phyloP scores from a whole-genome alignment of 2,329 filamentous ascomycete species.

The Sclerotinia subarctica region DNA sequence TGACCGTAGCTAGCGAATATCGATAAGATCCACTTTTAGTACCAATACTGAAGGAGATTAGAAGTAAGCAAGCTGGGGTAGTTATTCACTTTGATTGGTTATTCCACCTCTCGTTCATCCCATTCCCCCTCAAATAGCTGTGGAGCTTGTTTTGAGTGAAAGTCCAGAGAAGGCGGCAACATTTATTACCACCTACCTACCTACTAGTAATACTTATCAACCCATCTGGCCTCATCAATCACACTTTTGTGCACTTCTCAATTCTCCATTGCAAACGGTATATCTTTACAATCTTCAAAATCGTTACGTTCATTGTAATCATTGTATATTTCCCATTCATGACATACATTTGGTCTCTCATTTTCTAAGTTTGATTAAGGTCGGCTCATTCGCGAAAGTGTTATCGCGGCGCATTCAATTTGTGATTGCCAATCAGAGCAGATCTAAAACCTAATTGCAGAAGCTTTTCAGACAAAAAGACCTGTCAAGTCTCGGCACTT shows the following conservation, averaged over 20 bases:
- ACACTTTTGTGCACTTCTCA: neutral
- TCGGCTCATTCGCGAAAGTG: neutral
- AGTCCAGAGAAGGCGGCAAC: neutral
- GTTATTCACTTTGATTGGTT: neutral
- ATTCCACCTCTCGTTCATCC: neutral
- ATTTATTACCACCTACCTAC: neutral
- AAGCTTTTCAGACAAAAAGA: neutral
- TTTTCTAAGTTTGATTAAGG: neutral
- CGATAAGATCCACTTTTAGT: neutral
- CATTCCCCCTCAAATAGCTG: neutral
- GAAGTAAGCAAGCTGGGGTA: neutral
- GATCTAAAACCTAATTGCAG: constrained; percentile 10
- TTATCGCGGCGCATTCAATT: constrained; percentile 18
- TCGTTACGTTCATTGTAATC: neutral
- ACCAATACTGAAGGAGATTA: neutral
- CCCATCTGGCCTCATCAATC: constrained; percentile 14
- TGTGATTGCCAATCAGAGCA: neutral
- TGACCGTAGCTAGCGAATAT: constrained; percentile 21
- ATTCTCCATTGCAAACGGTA: neutral
- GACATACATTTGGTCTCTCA: neutral
- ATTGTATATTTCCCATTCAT: neutral
- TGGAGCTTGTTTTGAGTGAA: neutral
- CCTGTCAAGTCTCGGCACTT: neutral
- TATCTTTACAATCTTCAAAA: neutral
- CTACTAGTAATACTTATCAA: neutral